phyloP scores from a whole-genome alignment of 352 stramenopile genomes.

The Phytopythium chamaehyphon region DNA sequence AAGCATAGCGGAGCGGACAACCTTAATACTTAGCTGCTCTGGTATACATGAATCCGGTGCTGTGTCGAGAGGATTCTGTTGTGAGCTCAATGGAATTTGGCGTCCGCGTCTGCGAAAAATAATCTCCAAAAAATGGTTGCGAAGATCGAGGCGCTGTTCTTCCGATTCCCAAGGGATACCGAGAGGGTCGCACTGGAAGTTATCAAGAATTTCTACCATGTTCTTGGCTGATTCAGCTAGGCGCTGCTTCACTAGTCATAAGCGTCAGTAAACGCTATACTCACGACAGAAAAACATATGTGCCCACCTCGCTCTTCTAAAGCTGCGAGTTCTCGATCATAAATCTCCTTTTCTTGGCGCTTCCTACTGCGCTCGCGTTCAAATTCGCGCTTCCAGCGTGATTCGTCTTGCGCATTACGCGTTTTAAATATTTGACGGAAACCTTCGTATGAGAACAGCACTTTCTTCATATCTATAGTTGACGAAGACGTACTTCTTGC shows the following conservation, averaged over 20 bases:
- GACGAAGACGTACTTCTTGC: not conserved
- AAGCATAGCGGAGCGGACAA: slow-evolving; percentile 54
- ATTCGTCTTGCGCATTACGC: slow-evolving; percentile 35
- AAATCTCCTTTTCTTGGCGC: slow-evolving; percentile 68
- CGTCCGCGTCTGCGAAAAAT: slow-evolving; percentile 61
- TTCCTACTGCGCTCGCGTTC: slow-evolving; percentile 52
- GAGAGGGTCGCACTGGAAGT: slow-evolving; percentile 47
- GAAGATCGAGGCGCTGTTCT: slow-evolving; percentile 38
- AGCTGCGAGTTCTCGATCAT: slow-evolving; percentile 50
- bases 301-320: slow-evolving; percentile 64
- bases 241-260: slow-evolving; percentile 48
- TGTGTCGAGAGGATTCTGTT: not conserved
- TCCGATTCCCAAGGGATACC: slow-evolving; percentile 57
- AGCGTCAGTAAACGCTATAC: not conserved
- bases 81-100: slow-evolving; percentile 1
- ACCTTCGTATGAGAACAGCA: slow-evolving; percentile 50
- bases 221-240: slow-evolving; percentile 65
- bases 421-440: slow-evolving; percentile 70
- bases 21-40: slow-evolving; percentile 37
- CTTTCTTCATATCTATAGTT: slow-evolving; percentile 9
- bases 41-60: slow-evolving; percentile 12
- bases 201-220: slow-evolving; percentile 61
- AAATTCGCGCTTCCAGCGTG: slow-evolving; percentile 64
- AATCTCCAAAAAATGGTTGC: slow-evolving; percentile 46
- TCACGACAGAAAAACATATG: not conserved